phyloP scores from a whole-genome alignment of 2,329 filamentous ascomycete species.

The Diaporthe batatas region DNA sequence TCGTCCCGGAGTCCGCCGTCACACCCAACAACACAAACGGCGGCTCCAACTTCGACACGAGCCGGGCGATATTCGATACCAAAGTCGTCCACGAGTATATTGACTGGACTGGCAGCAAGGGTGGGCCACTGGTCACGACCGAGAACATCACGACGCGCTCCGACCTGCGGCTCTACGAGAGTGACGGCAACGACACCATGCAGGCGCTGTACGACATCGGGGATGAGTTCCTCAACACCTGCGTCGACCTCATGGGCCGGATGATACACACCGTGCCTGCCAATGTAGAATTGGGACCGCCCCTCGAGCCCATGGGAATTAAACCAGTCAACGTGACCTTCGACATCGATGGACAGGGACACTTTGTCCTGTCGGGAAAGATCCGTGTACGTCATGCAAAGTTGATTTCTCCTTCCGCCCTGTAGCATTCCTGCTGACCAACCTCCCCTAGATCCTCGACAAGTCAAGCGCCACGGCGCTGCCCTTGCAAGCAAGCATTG shows the following conservation, averaged over 20 bases:
- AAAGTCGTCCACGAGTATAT: conserved; percentile 28
- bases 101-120: conserved; percentile 22
- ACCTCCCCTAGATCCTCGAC: not conserved
- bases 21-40: conserved; percentile 23
- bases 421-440: not conserved
- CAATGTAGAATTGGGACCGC: conserved; percentile 39
- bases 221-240: conserved; percentile 46
- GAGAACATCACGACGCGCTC: conserved; percentile 40
- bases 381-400: not conserved
- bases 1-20: conserved; percentile 17
- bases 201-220: conserved; percentile 45
- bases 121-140: conserved; percentile 22
- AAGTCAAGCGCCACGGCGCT: not conserved
- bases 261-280: conserved; percentile 49
- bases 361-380: not conserved
- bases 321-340: conserved; percentile 23
- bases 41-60: conserved; percentile 23
- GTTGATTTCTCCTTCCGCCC: too few relatives aligned
- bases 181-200: conserved; percentile 49
- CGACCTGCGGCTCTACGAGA: conserved; percentile 48
- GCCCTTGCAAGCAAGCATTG: not conserved
- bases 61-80: not conserved
- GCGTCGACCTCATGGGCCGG: conserved; percentile 46
- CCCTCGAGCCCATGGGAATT: not conserved
- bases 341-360: not conserved